These are phyloP conservation scores for Apiosordaria backusii DNA, from an alignment of 495 filamentous ascomycete genomes.

Conservation along the genomic window DNA sequence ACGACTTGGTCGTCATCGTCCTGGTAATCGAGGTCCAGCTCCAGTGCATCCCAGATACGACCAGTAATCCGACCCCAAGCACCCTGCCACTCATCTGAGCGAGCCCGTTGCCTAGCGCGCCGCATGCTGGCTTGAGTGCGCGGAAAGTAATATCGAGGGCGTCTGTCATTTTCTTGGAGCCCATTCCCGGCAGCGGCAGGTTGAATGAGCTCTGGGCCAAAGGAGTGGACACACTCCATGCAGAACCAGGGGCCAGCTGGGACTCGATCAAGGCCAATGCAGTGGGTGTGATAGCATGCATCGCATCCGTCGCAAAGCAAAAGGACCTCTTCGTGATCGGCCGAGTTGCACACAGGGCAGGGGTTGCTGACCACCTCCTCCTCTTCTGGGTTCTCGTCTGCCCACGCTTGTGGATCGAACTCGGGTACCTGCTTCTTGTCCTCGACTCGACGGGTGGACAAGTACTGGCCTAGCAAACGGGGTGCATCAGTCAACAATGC, in stretches of 20 bases:
- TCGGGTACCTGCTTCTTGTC: conserved; percentile 88
- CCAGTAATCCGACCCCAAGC: conserved; percentile 53
- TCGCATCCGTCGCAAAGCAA: conserved; percentile 88
- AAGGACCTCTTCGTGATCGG: conserved; percentile 73
- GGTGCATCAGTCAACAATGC: conserved; percentile 20
- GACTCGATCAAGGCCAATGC: conserved; percentile 70
- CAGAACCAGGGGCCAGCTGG: conserved; percentile 83
- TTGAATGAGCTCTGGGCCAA: conserved; percentile 45
- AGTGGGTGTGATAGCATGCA: conserved; percentile 78
- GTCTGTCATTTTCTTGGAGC: not conserved
- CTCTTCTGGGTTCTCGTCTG: conserved; percentile 70
- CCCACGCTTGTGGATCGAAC: conserved; percentile 73
- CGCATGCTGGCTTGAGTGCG: conserved; percentile 50
- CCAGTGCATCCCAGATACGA: conserved; percentile 52
- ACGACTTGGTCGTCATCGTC: conserved; percentile 63
- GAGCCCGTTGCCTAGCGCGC: conserved; percentile 43
- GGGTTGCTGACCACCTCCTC: conserved; percentile 59
- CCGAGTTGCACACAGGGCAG: conserved; percentile 74
- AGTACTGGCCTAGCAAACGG: conserved; percentile 8
- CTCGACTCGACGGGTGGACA: conserved; percentile 81
- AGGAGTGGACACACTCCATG: conserved; percentile 59
- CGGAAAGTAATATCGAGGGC: conserved; percentile 36
- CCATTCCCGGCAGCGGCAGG: not conserved
- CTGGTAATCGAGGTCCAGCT: conserved; percentile 84
- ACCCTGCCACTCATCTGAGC: conserved; percentile 52